A percentile compares a stretch with the other conserved stretches of the same genome.
These are phyloP conservation scores for Achaetomiella virescens DNA, from an alignment of 495 filamentous ascomycete genomes.

Conservation along the genomic window DNA sequence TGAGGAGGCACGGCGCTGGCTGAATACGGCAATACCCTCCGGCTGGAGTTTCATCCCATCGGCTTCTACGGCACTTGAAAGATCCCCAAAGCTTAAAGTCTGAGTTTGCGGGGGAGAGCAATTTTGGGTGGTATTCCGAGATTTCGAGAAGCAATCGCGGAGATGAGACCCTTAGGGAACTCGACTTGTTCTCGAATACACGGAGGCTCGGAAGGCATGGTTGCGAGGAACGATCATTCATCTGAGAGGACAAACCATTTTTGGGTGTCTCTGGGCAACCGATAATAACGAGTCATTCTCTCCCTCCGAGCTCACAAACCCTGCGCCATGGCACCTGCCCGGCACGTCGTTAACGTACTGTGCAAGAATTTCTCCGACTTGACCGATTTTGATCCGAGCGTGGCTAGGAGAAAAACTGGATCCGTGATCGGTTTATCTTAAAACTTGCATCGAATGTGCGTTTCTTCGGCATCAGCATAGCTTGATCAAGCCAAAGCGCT, in stretches of 20 bases:
- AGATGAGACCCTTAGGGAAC: conserved; percentile 8
- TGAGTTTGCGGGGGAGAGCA: conserved; percentile 18
- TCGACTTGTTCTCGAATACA: neutral
- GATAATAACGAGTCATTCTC: neutral
- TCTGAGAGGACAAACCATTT: neutral
- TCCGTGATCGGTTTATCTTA: too few relatives aligned
- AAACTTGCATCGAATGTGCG: too few relatives aligned
- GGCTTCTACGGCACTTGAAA: conserved; percentile 26
- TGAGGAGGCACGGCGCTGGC: conserved; percentile 6
- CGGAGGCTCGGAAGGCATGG: conserved; percentile 9
- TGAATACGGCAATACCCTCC: conserved; percentile 20
- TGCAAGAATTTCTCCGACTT: conserved; percentile 12
- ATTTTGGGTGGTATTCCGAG: conserved; percentile 23
- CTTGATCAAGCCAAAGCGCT: too few relatives aligned
- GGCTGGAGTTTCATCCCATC: conserved; percentile 19
- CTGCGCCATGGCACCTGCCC: neutral
- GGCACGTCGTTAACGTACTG: neutral
- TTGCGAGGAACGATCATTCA: conserved; percentile 1
- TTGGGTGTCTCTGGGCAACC: neutral
- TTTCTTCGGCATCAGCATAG: too few relatives aligned
- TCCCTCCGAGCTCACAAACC: neutral
- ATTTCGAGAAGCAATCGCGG: conserved; percentile 15
- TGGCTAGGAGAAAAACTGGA: too few relatives aligned
- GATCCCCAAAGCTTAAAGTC: conserved; percentile 22
- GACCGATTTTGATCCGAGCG: conserved; percentile 15